Evolutionary conservation across 1,139 yeast genomes (phyloP).

Genomic region (Yamadazyma sp.): DNA sequence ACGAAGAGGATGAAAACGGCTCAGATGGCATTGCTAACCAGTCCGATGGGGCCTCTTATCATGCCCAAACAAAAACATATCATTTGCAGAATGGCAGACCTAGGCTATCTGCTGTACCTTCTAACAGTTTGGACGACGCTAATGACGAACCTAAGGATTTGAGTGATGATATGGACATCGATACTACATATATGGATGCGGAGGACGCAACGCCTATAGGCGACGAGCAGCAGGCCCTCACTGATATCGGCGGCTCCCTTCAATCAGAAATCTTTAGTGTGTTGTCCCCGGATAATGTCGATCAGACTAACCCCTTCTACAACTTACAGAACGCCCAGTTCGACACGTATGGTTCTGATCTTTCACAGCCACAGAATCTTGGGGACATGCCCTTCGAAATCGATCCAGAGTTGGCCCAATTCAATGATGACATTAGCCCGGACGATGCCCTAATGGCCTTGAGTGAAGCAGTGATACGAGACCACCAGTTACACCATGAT

Average conservation of each 20-base stretch:
- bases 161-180: too few relatives aligned
- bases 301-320: conserved; percentile 3
- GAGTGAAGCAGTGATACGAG: conserved; percentile 10
- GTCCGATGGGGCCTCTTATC: not conserved
- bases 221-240: not conserved
- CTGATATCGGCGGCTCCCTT: not conserved
- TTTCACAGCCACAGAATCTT: not conserved
- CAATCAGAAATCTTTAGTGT: conserved; percentile 4
- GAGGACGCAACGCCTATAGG: too few relatives aligned
- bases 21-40: too few relatives aligned
- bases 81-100: conserved; percentile 7
- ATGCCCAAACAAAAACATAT: too few relatives aligned
- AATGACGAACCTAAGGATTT: too few relatives aligned
- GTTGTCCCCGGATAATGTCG: conserved; percentile 3
- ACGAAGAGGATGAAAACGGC: conserved; percentile 9
- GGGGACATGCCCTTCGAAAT: conserved; percentile 4
- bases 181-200: not conserved
- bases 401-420: conserved; percentile 4
- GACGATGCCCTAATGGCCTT: conserved; percentile 7
- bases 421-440: conserved; percentile 7
- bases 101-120: conserved; percentile 4
- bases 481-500: conserved; percentile 2
- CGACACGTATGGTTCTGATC: conserved; percentile 1
- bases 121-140: too few relatives aligned
- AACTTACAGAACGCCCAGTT: conserved; percentile 6